Base-by-base conservation (phyloP, 495 filamentous ascomycete species). In the Neurospora terricola region DNA sequence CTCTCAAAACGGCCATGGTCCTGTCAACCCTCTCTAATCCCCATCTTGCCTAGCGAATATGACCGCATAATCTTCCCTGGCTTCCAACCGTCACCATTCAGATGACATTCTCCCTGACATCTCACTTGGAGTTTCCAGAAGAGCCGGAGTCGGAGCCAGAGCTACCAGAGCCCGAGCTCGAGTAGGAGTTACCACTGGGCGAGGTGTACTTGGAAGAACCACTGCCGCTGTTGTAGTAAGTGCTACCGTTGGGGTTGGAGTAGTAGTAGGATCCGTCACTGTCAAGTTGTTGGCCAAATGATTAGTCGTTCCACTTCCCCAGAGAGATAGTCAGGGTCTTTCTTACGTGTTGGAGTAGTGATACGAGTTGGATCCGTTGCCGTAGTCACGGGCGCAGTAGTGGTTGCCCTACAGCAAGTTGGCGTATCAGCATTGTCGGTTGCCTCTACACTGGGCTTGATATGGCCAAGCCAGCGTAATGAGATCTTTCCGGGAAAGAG, bases 261-360 rank as follows among this genome's bases (percentile, higher is more conserved):
- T 88, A 89, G 76, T 89, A 87, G 82, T 89, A 90, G n/a, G 83
- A 86, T 9, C 87, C 86, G 72, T 89, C 73, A 4, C 84, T 87
- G 71, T 12, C 40, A 42, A 42, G 40, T 11, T 21, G 7, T 37
- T 43, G 23, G 27, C 0, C 5, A 62, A 62, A 34, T 62, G 12
- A 23, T 36, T 39, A 11, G 4, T 27, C 48, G 4, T 16, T 21
- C 21, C 36, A 4, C 4, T 27, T 38, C 11, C 16, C 9, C 18
- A 54, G 34, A 27, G n/a, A 39, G 3, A 36, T 42, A 9, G 54
- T 62, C 54, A 18, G 8, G 27, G 21, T 18, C 27, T 16, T 62
- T 34, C 69, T 73, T 69, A 74, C 71, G n/a, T 5, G 10, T 71
- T 70, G 21, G 73, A 21, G 71, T 71, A 72, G 39, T 75, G 73